phyloP scores from a whole-genome alignment of 1,284 basidiomycete species.

The Ceratobasidium sp. region DNA sequence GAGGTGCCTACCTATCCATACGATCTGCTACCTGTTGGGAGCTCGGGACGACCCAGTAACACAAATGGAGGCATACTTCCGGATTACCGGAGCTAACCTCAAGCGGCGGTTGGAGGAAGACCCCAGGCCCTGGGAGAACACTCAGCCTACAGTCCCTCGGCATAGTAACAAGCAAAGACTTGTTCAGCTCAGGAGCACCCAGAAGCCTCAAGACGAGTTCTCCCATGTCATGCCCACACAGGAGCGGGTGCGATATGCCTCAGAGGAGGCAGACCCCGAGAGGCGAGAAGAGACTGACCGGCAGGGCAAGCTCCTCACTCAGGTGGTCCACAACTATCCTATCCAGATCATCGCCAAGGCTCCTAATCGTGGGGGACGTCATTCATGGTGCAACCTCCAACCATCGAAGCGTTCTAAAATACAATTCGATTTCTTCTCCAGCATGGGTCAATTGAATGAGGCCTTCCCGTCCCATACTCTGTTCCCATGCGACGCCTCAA shows the following conservation, averaged over 20 bases:
- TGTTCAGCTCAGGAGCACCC: background rate
- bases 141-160: background rate
- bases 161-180: background rate
- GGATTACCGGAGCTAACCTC: background rate
- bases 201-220: background rate
- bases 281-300: background rate
- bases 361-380: background rate
- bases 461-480: background rate
- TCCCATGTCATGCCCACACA: background rate
- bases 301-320: background rate
- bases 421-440: background rate
- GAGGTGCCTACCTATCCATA: background rate
- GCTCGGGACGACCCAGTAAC: background rate
- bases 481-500: background rate
- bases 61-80: background rate
- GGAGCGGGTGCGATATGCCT: background rate
- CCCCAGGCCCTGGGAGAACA: background rate
- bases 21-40: background rate
- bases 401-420: background rate
- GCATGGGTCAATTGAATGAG: background rate
- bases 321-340: slow-evolving; percentile 7
- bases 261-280: slow-evolving; percentile 12
- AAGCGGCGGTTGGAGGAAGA: background rate
- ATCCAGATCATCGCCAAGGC: slow-evolving; percentile 22
- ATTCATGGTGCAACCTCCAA: slow-evolving; percentile 1